These are phyloP conservation scores for Xanthoconium separans DNA, from an alignment of 1,284 basidiomycete genomes.

Conservation along the genomic window DNA sequence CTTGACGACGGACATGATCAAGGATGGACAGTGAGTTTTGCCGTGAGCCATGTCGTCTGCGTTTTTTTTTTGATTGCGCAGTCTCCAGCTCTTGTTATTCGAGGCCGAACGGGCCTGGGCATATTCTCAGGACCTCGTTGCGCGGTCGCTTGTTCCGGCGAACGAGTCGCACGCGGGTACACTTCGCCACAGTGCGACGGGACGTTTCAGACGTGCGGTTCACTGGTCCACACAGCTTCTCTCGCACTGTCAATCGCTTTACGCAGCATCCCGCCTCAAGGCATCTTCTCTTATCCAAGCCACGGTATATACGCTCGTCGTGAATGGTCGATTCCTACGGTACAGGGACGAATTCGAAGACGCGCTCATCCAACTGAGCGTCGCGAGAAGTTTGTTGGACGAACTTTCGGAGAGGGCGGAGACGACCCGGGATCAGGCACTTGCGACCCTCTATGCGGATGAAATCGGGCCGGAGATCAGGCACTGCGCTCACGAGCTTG, in stretches of 20 bases:
- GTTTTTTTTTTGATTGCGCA: conserved; percentile 32
- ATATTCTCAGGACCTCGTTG: conserved; percentile 78
- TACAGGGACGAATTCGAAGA: conserved; percentile 76
- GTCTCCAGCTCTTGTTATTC: conserved; percentile 82
- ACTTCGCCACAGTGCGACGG: conserved; percentile 72
- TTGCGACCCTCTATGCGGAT: conserved; percentile 84
- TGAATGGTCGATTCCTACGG: conserved; percentile 76
- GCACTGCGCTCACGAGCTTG: conserved; percentile 89
- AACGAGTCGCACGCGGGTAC: conserved; percentile 53
- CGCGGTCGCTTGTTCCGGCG: conserved; percentile 51
- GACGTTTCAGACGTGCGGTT: conserved; percentile 83
- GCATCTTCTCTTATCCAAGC: conserved; percentile 59
- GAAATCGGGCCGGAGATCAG: conserved; percentile 89
- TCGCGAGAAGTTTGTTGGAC: conserved; percentile 77
- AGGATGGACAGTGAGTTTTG: conserved; percentile 75
- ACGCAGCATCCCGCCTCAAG: conserved; percentile 50
- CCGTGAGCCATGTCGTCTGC: not conserved
- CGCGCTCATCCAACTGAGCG: conserved; percentile 73
- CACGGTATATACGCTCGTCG: conserved; percentile 66
- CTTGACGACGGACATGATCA: conserved; percentile 62
- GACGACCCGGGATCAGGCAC: conserved; percentile 89
- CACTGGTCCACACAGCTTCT: conserved; percentile 81
- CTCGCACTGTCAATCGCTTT: conserved; percentile 69
- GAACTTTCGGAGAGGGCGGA: conserved; percentile 64
- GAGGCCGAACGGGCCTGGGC: conserved; percentile 93